Evolutionary conservation across 176 grass and related monocot genomes (phyloP), one percentile per base, ranked within the genome.

Genomic region (Bonia amplexicaulis): DNA sequence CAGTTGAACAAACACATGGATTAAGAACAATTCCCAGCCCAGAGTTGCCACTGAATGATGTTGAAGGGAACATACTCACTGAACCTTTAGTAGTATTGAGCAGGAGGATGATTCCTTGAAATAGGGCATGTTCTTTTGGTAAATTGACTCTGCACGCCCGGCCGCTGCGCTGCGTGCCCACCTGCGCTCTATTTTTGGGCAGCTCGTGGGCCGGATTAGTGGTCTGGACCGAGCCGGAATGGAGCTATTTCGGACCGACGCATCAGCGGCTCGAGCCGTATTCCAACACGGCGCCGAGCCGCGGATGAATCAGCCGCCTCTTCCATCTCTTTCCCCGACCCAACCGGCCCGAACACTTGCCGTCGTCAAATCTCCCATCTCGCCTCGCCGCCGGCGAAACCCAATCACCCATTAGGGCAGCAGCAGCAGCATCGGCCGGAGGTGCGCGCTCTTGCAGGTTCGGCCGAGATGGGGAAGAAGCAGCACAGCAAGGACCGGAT

Each of bases 401-500:
- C 52, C n/a, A 9, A 57, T 48, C 55, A 14, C 72, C 61, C 69
- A 1, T 58, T 8, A 71, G 55, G 27, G 69, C 12, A 22, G 46
- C 69, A 7, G 2, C 80, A 48, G 6, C 51, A 46, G 5, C 22
- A 73, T 40, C 11, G 19, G 26, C 25, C 17, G 41, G 26, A 73
- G 80, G 27, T 19, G 53, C 35, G 27, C 16, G 42, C 16, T 22
- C 16, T 22, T 54, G 2, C 26, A 55, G 39, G 37, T 15, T 27
- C n/a, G 47, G 26, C 69, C 22, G 71, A 93, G 83, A 98, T 98
- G 96, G 96, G 96, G 85, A 98, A 98, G 93, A 98, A 98, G 82
- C 96, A 98, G 81, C 96, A 98, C 52, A 98, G 96, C 89, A 98
- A 98, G 86, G 96, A 98, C 69, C 89, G 96, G 20, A 98, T 98